A percentile compares a stretch with the other conserved stretches of the same genome.
These are phyloP conservation scores for Neofusicoccum sp. DNA, from an alignment of 2,329 filamentous ascomycete genomes.

Conservation along the genomic window DNA sequence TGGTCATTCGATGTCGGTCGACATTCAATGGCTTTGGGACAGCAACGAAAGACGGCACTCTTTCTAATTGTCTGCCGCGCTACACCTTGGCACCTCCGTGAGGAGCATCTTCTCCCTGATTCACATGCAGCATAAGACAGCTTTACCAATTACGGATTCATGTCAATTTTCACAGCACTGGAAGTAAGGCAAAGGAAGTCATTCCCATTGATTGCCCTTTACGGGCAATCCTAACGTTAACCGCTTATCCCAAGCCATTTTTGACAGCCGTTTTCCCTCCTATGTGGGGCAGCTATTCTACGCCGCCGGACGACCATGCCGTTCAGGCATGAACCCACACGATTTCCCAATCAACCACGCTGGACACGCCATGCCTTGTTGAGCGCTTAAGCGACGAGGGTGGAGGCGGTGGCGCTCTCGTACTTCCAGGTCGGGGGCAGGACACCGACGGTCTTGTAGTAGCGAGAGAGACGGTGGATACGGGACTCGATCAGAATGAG, in stretches of 20 bases:
- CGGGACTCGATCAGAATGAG: constrained; percentile 99
- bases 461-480: constrained; percentile 98
- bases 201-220: constrained; percentile 13
- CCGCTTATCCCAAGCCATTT: constrained; percentile 15
- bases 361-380: not conserved
- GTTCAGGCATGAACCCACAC: constrained; percentile 10
- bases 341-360: constrained; percentile 3
- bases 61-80: too few relatives aligned
- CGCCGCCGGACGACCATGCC: constrained; percentile 2
- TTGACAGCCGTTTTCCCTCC: constrained; percentile 15
- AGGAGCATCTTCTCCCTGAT: too few relatives aligned
- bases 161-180: constrained; percentile 2
- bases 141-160: too few relatives aligned
- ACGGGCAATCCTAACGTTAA: constrained; percentile 2
- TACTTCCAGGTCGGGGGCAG: constrained; percentile 96
- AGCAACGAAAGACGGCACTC: too few relatives aligned
- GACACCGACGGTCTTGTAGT: constrained; percentile 95
- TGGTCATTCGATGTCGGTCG: too few relatives aligned
- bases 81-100: too few relatives aligned
- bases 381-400: constrained; percentile 76
- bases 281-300: constrained; percentile 1
- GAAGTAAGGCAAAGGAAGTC: constrained; percentile 6
- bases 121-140: too few relatives aligned
- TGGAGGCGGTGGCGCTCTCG: constrained; percentile 95
- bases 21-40: too few relatives aligned